Evolutionary conservation across 495 filamentous ascomycete genomes (phyloP).

Genomic region (Aspergillus mulundensis): DNA sequence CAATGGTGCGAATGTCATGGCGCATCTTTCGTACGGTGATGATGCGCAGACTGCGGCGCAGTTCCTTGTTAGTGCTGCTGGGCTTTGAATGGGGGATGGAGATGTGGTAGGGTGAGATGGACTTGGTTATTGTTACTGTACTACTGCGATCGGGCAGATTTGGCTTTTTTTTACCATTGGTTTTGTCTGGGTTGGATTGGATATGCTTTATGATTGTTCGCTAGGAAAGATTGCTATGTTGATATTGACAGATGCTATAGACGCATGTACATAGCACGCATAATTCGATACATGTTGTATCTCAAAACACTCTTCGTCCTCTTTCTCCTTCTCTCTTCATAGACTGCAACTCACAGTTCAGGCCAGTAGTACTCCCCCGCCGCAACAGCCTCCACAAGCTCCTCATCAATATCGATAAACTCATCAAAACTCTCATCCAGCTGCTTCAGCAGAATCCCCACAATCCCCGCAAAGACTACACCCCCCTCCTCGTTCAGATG

Average conservation of each 20-base stretch:
- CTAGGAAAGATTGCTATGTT: no score
- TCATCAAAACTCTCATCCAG: background rate
- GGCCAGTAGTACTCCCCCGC: conserved; percentile 8
- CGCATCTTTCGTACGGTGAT: conserved; percentile 49
- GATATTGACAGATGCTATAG: no score
- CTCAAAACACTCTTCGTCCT: background rate
- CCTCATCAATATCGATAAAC: conserved; percentile 1
- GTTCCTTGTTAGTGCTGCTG: conserved; percentile 38
- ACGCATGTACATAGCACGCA: background rate
- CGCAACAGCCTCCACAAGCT: no score
- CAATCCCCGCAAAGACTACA: conserved; percentile 3
- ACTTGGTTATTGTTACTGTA: background rate
- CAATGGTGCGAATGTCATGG: conserved; percentile 46
- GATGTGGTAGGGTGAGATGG: background rate
- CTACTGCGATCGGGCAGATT: no score
- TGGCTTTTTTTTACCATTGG: no score
- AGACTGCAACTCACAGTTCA: background rate
- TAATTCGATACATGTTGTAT: background rate
- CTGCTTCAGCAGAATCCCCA: background rate
- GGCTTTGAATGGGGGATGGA: conserved; percentile 5
- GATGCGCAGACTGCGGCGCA: conserved; percentile 46
- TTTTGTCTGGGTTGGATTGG: no score
- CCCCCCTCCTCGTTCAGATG: conserved; percentile 3
- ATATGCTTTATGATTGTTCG: no score
- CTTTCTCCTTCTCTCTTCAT: background rate